These are phyloP conservation scores for Ganoderma resinaceum DNA, from an alignment of 1,284 basidiomycete genomes.

Conservation along the genomic window DNA sequence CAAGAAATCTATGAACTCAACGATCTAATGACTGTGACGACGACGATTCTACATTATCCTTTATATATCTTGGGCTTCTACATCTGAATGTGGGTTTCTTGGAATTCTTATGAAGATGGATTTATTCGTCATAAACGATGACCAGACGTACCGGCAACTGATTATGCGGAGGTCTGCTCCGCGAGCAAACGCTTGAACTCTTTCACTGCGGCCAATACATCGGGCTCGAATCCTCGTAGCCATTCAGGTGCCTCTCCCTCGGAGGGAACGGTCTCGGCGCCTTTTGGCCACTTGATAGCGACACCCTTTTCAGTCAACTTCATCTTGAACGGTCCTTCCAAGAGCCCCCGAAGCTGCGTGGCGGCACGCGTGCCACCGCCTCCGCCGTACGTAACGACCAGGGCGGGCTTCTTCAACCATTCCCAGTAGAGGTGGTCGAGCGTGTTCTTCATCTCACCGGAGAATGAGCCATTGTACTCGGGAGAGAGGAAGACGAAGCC, in stretches of 20 bases:
- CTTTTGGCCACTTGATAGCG: constrained; percentile 35
- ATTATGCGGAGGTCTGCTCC: neutral
- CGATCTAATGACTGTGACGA: constrained; percentile 24
- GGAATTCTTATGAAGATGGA: neutral
- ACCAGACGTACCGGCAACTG: neutral
- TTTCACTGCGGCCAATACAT: constrained; percentile 31
- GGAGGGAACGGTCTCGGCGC: constrained; percentile 28
- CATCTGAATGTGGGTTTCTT: neutral
- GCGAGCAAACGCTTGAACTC: constrained; percentile 30
- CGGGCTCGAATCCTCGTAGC: constrained; percentile 32
- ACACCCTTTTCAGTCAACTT: constrained; percentile 29
- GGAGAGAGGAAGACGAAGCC: constrained; percentile 39
- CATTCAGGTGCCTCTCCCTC: constrained; percentile 33
- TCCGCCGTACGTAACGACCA: constrained; percentile 39
- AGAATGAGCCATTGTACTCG: constrained; percentile 41
- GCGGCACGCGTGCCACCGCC: constrained; percentile 33
- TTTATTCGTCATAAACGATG: neutral
- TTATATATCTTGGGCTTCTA: constrained; percentile 11
- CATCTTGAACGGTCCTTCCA: constrained; percentile 35
- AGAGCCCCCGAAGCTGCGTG: constrained; percentile 32
- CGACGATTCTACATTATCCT: neutral
- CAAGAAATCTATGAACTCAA: constrained; percentile 17
- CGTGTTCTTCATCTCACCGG: constrained; percentile 41
- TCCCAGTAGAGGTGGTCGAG: constrained; percentile 42
- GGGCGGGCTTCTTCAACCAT: constrained; percentile 39